These are phyloP conservation scores for Elsinoe batatas DNA, from an alignment of 2,329 filamentous ascomycete genomes.

Conservation along the genomic window DNA sequence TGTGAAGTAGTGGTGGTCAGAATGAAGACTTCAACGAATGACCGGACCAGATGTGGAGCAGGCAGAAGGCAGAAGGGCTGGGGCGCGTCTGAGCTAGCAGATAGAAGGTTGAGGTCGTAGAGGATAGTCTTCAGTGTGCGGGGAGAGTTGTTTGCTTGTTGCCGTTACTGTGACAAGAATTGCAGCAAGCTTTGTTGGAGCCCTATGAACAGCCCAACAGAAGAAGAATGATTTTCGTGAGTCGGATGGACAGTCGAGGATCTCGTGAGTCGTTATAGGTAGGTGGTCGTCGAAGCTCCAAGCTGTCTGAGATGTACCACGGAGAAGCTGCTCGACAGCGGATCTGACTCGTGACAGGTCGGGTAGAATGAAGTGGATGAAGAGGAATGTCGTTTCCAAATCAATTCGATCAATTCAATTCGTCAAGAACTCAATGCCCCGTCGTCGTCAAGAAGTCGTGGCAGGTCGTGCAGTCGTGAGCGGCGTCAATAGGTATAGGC, in stretches of 20 bases:
- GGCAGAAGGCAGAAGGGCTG: not conserved
- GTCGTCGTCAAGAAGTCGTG: constrained; percentile 9
- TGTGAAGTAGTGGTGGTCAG: not conserved
- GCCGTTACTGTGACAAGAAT: not conserved
- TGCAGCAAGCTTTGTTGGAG: not conserved
- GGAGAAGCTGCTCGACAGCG: constrained; percentile 4
- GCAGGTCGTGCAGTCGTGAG: constrained; percentile 8
- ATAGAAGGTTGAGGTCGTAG: not conserved
- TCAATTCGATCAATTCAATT: not conserved
- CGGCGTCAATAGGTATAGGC: not conserved
- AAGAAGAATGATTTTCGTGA: not conserved
- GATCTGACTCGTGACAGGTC: constrained; percentile 1
- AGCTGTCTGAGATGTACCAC: not conserved
- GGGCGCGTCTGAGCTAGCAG: not conserved
- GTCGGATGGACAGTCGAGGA: not conserved
- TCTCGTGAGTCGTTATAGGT: constrained; percentile 1
- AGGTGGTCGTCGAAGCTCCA: not conserved
- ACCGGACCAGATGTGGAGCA: not conserved
- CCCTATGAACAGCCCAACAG: not conserved
- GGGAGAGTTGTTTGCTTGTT: constrained; percentile 3
- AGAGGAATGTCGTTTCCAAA: not conserved
- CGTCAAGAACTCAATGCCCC: constrained; percentile 6
- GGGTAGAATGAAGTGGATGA: not conserved
- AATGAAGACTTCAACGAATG: not conserved
- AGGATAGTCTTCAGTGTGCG: not conserved